Evolutionary conservation across 1,139 yeast species (phyloP).

Genomic region (Pichia sp.): DNA sequence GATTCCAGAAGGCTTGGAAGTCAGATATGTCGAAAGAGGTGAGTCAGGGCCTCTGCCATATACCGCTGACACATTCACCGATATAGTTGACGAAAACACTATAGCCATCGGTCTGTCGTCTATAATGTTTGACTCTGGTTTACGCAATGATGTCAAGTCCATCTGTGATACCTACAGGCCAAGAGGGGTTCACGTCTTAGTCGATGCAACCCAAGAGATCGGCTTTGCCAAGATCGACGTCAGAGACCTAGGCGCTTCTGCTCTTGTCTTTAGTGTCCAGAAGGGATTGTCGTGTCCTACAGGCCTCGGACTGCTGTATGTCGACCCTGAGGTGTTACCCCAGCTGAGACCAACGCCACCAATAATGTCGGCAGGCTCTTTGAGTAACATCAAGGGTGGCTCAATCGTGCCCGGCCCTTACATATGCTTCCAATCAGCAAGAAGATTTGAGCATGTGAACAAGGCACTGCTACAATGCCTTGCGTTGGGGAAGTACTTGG

Average conservation of each 20-base stretch:
- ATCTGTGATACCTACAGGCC: constrained; percentile 6
- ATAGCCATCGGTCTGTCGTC: constrained; percentile 8
- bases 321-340: not conserved
- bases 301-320: constrained; percentile 3
- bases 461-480: not conserved
- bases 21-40: constrained; percentile 1
- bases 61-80: constrained; percentile 2
- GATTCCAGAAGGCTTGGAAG: constrained; percentile 1
- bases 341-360: not conserved
- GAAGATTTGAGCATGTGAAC: constrained; percentile 4
- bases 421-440: not conserved
- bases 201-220: constrained; percentile 9
- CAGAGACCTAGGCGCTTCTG: constrained; percentile 3
- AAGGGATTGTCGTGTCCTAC: constrained; percentile 6
- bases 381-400: not conserved
- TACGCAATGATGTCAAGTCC: constrained; percentile 4
- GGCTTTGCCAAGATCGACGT: constrained; percentile 7
- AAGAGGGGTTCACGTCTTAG: constrained; percentile 6
- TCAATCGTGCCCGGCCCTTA: not conserved
- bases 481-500: constrained; percentile 4
- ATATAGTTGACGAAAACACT: constrained; percentile 7
- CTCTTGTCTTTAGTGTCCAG: not conserved
- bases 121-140: constrained; percentile 5
- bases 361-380: not conserved
- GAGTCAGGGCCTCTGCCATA: not conserved